Evolutionary conservation across 192 early-diverging fungal species (phyloP), one percentile per base, ranked within the genome.

Genomic region (Coemansia sp.): DNA sequence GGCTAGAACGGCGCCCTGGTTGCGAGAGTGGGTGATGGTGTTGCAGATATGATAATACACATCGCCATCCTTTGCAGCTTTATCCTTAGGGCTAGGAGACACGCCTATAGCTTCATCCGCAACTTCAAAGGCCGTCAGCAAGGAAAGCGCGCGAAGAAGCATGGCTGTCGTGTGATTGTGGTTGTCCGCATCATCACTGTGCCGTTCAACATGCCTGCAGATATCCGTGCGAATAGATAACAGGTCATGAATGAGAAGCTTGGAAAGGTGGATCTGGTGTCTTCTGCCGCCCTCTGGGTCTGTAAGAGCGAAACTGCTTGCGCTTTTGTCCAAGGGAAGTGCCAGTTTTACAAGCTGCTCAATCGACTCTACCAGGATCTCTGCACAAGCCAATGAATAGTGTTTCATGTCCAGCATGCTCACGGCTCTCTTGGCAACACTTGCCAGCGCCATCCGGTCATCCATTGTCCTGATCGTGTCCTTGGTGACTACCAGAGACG

Each of bases 341-440:
- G 76, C 71, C 11, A 79, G 59, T 4, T 70, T 60, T 6, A 79
- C 34, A 4, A 74, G 48, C 1, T 67, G 67, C 55, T 79, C 76
- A 11, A 60, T 38, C 9, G 67, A 62, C 4, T 53, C 64, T 13
- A 69, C 66, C 25, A 74, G 13, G 25, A 79, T 55, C 45, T 74
- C 76, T 7, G 71, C 67, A 19, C 64, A 70, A 2, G 64, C 42
- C 23, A 22, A 31, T 27, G 58, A 23, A 30, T 68, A 64, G 9
- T 19, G 27, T 3, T 27, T 47, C 14, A 20, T 37, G 3, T 36
- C 27, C 25, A 79, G 48, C 25, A 34, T 40, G 22, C 31, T 14
- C 1, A 61, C 64, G 3, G 77, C 71, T 3, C 23, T 45, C 17
- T 74, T 60, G 1, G 66, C 70, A 14, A 74, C 48, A 6, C 41